Evolutionary conservation across 2,329 filamentous ascomycete species (phyloP).

Genomic region (Pseudogymnoascus pannorum): DNA sequence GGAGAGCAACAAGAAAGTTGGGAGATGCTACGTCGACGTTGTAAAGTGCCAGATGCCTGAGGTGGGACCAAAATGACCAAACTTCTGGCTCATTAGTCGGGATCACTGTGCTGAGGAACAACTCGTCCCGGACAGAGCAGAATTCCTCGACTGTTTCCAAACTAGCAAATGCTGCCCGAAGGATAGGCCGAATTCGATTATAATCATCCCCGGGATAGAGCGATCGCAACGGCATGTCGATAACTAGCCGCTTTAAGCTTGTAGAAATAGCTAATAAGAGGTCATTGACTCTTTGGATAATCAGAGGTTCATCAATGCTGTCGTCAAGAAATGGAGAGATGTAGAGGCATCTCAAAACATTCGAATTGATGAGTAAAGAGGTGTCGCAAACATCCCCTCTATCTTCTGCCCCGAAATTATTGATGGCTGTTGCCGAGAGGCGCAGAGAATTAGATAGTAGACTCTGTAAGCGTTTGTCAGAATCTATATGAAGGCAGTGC

Average conservation of each 20-base stretch:
- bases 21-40: constrained; percentile 31
- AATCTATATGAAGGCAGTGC: constrained; percentile 40
- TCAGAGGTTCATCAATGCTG: constrained; percentile 38
- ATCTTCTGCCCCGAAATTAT: neutral
- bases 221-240: constrained; percentile 41
- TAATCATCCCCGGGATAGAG: constrained; percentile 38
- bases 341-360: constrained; percentile 23
- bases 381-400: neutral
- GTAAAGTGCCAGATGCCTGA: constrained; percentile 38
- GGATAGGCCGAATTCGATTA: constrained; percentile 28
- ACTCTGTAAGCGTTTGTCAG: constrained; percentile 29
- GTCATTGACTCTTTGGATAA: constrained; percentile 35
- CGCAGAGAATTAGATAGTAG: constrained; percentile 30
- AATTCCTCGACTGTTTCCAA: constrained; percentile 41
- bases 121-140: constrained; percentile 40
- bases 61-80: constrained; percentile 38
- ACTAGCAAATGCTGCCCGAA: constrained; percentile 39
- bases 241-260: constrained; percentile 38
- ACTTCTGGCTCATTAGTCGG: constrained; percentile 29
- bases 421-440: constrained; percentile 26
- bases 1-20: constrained; percentile 34
- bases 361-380: neutral
- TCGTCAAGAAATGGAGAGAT: constrained; percentile 32
- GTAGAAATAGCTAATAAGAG: constrained; percentile 36
- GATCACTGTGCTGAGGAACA: constrained; percentile 30